Percentiles rank a stretch among this genome's conserved stretches.
Conservation (phyloP, 2,329 filamentous ascomycete genomes). For the Hypoxylon sp. region DNA sequence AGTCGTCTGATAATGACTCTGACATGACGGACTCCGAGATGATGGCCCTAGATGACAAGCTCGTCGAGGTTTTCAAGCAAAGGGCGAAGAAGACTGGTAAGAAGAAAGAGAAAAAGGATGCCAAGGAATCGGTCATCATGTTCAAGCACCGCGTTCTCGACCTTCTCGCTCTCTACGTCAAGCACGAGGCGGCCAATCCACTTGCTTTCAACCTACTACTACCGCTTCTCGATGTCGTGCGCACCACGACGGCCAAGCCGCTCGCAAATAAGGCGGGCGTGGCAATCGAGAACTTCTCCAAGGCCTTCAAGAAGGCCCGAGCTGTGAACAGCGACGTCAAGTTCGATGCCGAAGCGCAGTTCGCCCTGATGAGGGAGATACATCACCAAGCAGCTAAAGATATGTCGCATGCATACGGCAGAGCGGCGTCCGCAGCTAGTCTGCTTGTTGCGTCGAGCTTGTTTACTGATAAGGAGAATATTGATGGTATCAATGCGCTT, state of each 20-base stretch:
- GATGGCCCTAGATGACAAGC: slow-evolving; percentile 87
- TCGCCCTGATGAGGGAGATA: slow-evolving; percentile 74
- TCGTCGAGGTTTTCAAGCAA: slow-evolving; percentile 88
- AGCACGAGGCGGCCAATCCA: slow-evolving; percentile 78
- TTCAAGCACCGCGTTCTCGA: slow-evolving; percentile 97
- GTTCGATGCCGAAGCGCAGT: slow-evolving; percentile 60
- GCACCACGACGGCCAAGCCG: slow-evolving; percentile 82
- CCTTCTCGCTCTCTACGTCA: slow-evolving; percentile 86
- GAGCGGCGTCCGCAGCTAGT: slow-evolving; percentile 80
- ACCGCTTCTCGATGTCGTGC: slow-evolving; percentile 81
- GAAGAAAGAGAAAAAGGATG: slow-evolving; percentile 88
- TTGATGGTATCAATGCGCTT: slow-evolving; percentile 71
- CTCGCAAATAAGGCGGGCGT: slow-evolving; percentile 80
- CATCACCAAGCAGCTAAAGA: slow-evolving; percentile 77
- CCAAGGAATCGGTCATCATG: slow-evolving; percentile 89
- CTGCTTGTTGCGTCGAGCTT: slow-evolving; percentile 76
- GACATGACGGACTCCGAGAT: slow-evolving; percentile 98
- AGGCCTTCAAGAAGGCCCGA: slow-evolving; percentile 72
- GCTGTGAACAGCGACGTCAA: slow-evolving; percentile 61
- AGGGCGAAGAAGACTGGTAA: slow-evolving; percentile 75
- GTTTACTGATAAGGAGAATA: slow-evolving; percentile 67
- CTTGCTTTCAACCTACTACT: slow-evolving; percentile 79
- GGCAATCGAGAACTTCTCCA: slow-evolving; percentile 81
- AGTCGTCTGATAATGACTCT: slow-evolving; percentile 73
- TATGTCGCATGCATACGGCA: slow-evolving; percentile 77